Evolutionary conservation across 2,329 filamentous ascomycete genomes (phyloP).

Genomic region (Coniochaeta ligniaria): DNA sequence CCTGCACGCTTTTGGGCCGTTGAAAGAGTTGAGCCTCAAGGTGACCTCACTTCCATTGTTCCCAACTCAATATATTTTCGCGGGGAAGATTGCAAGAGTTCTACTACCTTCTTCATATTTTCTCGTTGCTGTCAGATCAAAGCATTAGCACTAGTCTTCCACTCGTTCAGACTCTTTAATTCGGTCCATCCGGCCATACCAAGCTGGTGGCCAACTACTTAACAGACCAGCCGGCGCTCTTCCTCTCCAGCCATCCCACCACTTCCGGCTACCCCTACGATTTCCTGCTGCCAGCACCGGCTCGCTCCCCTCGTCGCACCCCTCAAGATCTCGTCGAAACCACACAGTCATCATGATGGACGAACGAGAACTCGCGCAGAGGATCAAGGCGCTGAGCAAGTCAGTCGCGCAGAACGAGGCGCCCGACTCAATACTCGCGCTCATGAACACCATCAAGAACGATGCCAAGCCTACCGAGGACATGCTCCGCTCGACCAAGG

Average conservation of each 20-base stretch:
- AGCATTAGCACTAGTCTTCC: neutral
- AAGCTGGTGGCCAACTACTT: neutral
- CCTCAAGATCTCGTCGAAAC: neutral
- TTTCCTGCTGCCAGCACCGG: neutral
- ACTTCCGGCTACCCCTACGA: neutral
- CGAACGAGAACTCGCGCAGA: conserved; percentile 70
- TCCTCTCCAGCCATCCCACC: conserved; percentile 4
- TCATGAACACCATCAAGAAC: conserved; percentile 3
- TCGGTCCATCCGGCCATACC: neutral
- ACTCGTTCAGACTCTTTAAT: neutral
- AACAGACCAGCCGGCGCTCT: neutral
- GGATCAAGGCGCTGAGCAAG: conserved; percentile 74
- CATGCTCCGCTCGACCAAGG: conserved; percentile 55
- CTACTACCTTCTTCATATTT: neutral
- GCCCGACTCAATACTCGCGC: conserved; percentile 5
- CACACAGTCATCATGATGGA: conserved; percentile 50
- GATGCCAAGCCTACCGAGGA: conserved; percentile 4
- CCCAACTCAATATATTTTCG: neutral
- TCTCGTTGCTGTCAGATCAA: neutral
- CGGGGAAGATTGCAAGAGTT: neutral
- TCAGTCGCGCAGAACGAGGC: conserved; percentile 70
- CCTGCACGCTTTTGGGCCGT: neutral
- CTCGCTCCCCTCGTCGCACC: neutral
- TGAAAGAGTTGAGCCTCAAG: neutral
- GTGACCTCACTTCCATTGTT: conserved; percentile 1